These are phyloP conservation scores for Flammula alnicola DNA, from an alignment of 1,284 basidiomycete genomes.

Conservation along the genomic window DNA sequence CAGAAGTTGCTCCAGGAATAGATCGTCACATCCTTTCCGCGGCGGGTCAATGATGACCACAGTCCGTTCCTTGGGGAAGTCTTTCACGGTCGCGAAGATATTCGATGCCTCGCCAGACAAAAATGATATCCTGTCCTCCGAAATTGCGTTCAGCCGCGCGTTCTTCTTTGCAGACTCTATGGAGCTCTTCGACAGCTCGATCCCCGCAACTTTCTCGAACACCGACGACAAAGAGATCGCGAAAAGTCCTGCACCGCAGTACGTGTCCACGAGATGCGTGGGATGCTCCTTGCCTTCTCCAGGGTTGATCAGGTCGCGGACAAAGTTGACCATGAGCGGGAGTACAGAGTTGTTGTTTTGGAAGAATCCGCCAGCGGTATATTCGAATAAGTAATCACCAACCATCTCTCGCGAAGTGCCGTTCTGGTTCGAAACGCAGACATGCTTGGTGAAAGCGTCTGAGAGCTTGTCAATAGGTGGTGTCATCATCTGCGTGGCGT, in stretches of 20 bases:
- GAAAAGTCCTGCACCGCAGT: conserved; percentile 93
- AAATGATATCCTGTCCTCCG: conserved; percentile 56
- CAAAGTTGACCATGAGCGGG: conserved; percentile 81
- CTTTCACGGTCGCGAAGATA: conserved; percentile 67
- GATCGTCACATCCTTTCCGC: conserved; percentile 86
- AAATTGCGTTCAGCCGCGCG: conserved; percentile 74
- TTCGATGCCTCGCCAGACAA: conserved; percentile 72
- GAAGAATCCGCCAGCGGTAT: conserved; percentile 91
- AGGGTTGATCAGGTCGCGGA: conserved; percentile 73
- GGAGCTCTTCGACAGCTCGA: conserved; percentile 82
- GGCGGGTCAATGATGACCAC: conserved; percentile 88
- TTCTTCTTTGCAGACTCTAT: conserved; percentile 85
- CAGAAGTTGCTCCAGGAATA: conserved; percentile 82
- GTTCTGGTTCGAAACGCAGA: conserved; percentile 87
- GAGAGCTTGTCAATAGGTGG: conserved; percentile 32
- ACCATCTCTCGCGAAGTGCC: conserved; percentile 85
- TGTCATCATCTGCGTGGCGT: conserved; percentile 30
- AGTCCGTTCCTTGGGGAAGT: conserved; percentile 72
- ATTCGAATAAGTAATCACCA: conserved; percentile 84
- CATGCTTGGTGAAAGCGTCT: conserved; percentile 54
- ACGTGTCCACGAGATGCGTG: conserved; percentile 90
- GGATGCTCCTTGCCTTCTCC: conserved; percentile 37
- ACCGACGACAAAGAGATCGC: conserved; percentile 84
- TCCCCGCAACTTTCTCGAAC: conserved; percentile 85
- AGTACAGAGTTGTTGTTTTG: conserved; percentile 98